Percentiles rank a stretch among this genome's conserved stretches.
phyloP scores from a whole-genome alignment of 805 yeast genomes.

The Tetrapisispora fleetii region DNA sequence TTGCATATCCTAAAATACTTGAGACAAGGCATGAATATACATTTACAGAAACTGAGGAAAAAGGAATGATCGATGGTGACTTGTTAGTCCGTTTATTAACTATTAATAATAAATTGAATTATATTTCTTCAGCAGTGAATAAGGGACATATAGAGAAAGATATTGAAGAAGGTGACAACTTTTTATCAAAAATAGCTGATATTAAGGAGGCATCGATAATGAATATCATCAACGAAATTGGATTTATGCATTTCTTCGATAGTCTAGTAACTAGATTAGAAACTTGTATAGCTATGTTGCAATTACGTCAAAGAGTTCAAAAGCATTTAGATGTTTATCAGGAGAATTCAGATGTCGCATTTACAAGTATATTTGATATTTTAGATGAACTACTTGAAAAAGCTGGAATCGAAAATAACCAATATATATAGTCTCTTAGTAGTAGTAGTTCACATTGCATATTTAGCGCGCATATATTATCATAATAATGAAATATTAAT shows the following conservation, averaged over 20 bases:
- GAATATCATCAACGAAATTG: constrained; percentile 27
- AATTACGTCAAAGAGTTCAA: constrained; percentile 32
- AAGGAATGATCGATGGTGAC: constrained; percentile 28
- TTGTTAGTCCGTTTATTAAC: constrained; percentile 43
- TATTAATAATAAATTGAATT: constrained; percentile 48
- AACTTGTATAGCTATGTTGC: constrained; percentile 39
- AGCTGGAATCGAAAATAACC: neutral
- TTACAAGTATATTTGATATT: constrained; percentile 18
- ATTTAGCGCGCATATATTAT: neutral
- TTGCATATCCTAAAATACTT: constrained; percentile 61
- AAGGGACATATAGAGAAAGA: constrained; percentile 30
- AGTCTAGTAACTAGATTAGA: constrained; percentile 64
- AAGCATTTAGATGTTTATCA: constrained; percentile 12
- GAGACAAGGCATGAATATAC: constrained; percentile 47
- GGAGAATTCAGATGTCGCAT: constrained; percentile 7
- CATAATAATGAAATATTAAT: no score
- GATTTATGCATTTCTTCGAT: constrained; percentile 47
- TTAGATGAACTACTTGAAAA: constrained; percentile 17
- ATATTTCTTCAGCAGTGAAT: constrained; percentile 40
- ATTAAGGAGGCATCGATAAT: constrained; percentile 12
- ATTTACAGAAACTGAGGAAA: constrained; percentile 23
- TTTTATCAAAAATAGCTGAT: constrained; percentile 11
- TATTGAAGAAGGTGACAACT: neutral
- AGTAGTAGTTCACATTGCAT: neutral
- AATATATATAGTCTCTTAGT: neutral